phyloP scores from a whole-genome alignment of 495 filamentous ascomycete species.

The Aspergillus funiculosus region DNA sequence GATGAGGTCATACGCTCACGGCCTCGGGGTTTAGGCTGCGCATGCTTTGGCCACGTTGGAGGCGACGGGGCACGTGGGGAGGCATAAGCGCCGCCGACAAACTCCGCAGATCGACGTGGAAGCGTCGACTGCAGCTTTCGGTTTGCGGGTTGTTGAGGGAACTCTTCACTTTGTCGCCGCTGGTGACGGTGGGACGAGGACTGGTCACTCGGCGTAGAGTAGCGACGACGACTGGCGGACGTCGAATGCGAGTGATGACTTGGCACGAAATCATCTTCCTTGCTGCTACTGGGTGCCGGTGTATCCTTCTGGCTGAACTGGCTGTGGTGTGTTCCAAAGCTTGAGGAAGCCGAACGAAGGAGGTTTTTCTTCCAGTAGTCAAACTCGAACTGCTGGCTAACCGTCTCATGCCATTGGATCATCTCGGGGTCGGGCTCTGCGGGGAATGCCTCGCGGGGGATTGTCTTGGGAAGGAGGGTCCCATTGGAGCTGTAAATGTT shows the following conservation, averaged over 20 bases:
- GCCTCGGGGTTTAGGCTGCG: constrained; percentile 15
- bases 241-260: constrained; percentile 3
- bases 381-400: constrained; percentile 41
- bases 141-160: constrained; percentile 19
- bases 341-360: constrained; percentile 28
- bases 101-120: constrained; percentile 15
- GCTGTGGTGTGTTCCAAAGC: constrained; percentile 31
- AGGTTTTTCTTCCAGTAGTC: constrained; percentile 37
- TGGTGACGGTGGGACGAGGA: constrained; percentile 14
- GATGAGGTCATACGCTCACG: constrained; percentile 23
- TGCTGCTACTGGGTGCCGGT: constrained; percentile 19
- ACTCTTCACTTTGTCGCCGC: constrained; percentile 27
- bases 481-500: constrained; percentile 67
- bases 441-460: constrained; percentile 75
- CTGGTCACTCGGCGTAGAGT: constrained; percentile 17
- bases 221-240: constrained; percentile 13
- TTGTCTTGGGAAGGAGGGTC: constrained; percentile 67
- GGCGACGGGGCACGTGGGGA: constrained; percentile 34
- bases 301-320: constrained; percentile 31
- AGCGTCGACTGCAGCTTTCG: constrained; percentile 21
- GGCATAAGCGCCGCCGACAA: constrained; percentile 13
- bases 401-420: constrained; percentile 74
- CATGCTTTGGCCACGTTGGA: constrained; percentile 20
- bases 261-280: constrained; percentile 27
- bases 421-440: constrained; percentile 67